Evolutionary conservation across 352 stramenopile species (phyloP), one percentile per base, ranked within the genome.

Genomic region (Phytopythium sindhum): DNA sequence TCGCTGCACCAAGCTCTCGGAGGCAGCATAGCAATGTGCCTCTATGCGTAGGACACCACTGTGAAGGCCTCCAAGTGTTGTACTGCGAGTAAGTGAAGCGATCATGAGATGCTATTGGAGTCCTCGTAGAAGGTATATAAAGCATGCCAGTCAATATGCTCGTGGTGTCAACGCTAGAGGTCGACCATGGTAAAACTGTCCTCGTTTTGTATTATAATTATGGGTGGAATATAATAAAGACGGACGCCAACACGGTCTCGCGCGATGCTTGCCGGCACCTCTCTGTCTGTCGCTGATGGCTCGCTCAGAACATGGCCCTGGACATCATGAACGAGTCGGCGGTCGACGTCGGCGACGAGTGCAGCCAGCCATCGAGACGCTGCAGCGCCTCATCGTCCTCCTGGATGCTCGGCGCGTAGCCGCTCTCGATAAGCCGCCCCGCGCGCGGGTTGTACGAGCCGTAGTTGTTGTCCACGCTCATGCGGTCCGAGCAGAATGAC

Each of bases 391-490:
- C 80, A 26, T 86, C 79, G 63, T 91, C 75, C 57, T 90, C 83
- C 61, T 85, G 70, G 65, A 91, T 88, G 67, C 79, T 87, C 42
- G 75, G 72, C 19, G 80, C 67, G 69, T 79, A 84, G 54, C 54
- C 71, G 59, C 69, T 73, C 24, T 86, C 77, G 37, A 84, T 73
- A 33, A 81, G 69, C 42, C 73, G 63, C 6, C 63, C 50, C n/a
- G 65, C 64, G 55, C 74, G 70, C 31, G 75, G 78, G 69, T 91
- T 90, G 61, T 82, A 71, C 60, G 80, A 90, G 17, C 80, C 80
- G 41, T 82, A 86, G 67, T 92, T 90, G 54, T 82, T 87, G 65
- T 92, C 83, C 33, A 92, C 67, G 59, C 83, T 92, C 71, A 89
- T 74, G 63, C 83, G 80, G 59, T 90, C 81, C 37, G 83, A 88